A percentile compares a stretch with the other conserved stretches of the same genome.
Conservation (phyloP, 2,329 filamentous ascomycete genomes). For the Talaromyces sp. region DNA sequence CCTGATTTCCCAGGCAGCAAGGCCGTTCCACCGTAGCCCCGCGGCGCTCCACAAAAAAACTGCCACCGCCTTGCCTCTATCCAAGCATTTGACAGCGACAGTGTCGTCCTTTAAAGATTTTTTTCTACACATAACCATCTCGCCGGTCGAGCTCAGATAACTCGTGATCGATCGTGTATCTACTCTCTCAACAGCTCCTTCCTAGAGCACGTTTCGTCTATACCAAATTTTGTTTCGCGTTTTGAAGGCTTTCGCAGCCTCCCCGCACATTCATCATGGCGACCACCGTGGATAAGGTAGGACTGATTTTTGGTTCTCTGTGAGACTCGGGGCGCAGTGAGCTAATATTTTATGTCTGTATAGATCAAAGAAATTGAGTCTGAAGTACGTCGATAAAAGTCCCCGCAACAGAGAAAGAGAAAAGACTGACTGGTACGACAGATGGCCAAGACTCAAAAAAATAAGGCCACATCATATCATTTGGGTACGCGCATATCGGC, state of each 20-base stretch:
- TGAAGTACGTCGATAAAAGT: slow-evolving; percentile 60
- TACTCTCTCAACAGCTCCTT: not conserved
- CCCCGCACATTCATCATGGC: slow-evolving; percentile 59
- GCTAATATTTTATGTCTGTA: slow-evolving; percentile 12
- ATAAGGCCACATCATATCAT: slow-evolving; percentile 92
- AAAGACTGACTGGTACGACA: slow-evolving; percentile 32
- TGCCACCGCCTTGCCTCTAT: slow-evolving; percentile 3
- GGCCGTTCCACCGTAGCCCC: not conserved
- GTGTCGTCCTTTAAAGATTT: not conserved
- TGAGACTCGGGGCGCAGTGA: not conserved
- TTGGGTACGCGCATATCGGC: slow-evolving; percentile 53
- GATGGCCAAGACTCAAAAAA: slow-evolving; percentile 97
- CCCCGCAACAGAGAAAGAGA: slow-evolving; percentile 1
- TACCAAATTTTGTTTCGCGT: not conserved
- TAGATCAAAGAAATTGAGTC: slow-evolving; percentile 96
- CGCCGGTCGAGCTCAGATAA: not conserved
- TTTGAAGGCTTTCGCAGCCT: not conserved
- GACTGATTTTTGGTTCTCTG: slow-evolving; percentile 17
- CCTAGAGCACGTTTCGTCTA: not conserved
- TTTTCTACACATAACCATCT: not conserved
- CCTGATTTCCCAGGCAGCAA: not conserved
- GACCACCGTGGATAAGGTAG: slow-evolving; percentile 94
- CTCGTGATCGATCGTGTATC: slow-evolving; percentile 16
- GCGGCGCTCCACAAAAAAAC: not conserved
- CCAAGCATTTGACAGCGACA: not conserved